Evolutionary conservation across 2,329 filamentous ascomycete genomes (phyloP).

Genomic region (Apiospora marii): DNA sequence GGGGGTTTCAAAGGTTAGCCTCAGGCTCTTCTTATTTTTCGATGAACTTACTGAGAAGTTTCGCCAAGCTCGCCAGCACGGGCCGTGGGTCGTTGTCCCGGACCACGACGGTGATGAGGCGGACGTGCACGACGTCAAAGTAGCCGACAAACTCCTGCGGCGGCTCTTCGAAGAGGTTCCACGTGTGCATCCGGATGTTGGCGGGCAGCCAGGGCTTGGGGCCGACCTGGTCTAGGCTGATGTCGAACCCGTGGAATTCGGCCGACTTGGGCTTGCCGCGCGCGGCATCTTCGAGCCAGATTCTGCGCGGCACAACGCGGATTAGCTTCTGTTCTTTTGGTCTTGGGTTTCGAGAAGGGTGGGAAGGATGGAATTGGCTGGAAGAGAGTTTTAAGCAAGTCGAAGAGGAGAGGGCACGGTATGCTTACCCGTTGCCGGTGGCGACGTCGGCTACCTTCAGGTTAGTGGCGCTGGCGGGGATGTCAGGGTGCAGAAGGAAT

Average conservation of each 20-base stretch:
- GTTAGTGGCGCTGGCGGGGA: slow-evolving; percentile 21
- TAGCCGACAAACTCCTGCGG: slow-evolving; percentile 26
- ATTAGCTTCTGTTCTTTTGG: not conserved
- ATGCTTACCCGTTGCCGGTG: slow-evolving; percentile 27
- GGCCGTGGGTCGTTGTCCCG: slow-evolving; percentile 26
- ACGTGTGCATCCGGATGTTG: slow-evolving; percentile 31
- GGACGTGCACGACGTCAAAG: slow-evolving; percentile 32
- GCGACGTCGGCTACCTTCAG: slow-evolving; percentile 29
- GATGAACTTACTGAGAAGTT: slow-evolving; percentile 28
- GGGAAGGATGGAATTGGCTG: not conserved
- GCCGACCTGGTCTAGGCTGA: slow-evolving; percentile 31
- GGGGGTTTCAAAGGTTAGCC: not conserved
- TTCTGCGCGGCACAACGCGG: slow-evolving; percentile 10
- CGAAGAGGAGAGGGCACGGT: not conserved
- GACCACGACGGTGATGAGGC: slow-evolving; percentile 29
- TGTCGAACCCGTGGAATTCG: slow-evolving; percentile 32
- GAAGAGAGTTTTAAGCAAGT: not conserved
- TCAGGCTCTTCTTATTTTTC: not conserved
- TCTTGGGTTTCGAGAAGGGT: not conserved
- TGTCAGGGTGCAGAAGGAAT: slow-evolving; percentile 29
- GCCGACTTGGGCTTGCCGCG: slow-evolving; percentile 2
- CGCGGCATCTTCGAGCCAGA: slow-evolving; percentile 29
- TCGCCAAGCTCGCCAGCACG: slow-evolving; percentile 26
- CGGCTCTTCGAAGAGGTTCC: slow-evolving; percentile 31
- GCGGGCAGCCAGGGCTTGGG: slow-evolving; percentile 28